These are phyloP conservation scores for Colletotrichum higginsianum DNA, from an alignment of 2,329 filamentous ascomycete species.

Conservation along the genomic window DNA sequence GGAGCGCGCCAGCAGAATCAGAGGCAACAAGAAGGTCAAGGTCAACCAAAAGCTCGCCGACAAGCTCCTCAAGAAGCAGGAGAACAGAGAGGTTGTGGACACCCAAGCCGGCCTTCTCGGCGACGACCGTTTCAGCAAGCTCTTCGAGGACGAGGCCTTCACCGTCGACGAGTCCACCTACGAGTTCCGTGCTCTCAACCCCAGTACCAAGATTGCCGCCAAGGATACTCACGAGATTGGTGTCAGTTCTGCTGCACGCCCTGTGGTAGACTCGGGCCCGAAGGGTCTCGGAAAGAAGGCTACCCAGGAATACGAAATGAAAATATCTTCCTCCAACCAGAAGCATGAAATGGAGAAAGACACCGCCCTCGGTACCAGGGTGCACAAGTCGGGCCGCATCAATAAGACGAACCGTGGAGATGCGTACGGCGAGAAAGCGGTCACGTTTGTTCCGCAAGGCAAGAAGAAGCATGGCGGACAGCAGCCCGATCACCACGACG, in stretches of 20 bases:
- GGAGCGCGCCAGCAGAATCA: constrained; percentile 93
- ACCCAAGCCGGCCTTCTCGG: constrained; percentile 77
- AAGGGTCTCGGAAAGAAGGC: constrained; percentile 38
- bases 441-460: constrained; percentile 80
- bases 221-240: constrained; percentile 41
- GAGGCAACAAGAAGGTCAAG: constrained; percentile 97
- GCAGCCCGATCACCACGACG: constrained; percentile 45
- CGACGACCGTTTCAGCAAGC: constrained; percentile 87
- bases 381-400: constrained; percentile 64
- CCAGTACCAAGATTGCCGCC: constrained; percentile 73
- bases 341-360: constrained; percentile 71
- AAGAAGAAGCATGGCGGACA: constrained; percentile 57
- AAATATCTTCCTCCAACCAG: constrained; percentile 78
- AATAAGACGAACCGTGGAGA: constrained; percentile 63
- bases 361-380: constrained; percentile 69
- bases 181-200: constrained; percentile 92
- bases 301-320: constrained; percentile 62
- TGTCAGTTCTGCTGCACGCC: constrained; percentile 33
- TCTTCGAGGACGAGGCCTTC: constrained; percentile 96
- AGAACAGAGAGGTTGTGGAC: constrained; percentile 71
- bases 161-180: constrained; percentile 89
- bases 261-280: constrained; percentile 20
- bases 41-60: constrained; percentile 90
- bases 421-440: constrained; percentile 74
- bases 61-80: constrained; percentile 77